Base-by-base conservation (phyloP, 176 grass and related monocot genomes). In the Ensete ventricosum region DNA sequence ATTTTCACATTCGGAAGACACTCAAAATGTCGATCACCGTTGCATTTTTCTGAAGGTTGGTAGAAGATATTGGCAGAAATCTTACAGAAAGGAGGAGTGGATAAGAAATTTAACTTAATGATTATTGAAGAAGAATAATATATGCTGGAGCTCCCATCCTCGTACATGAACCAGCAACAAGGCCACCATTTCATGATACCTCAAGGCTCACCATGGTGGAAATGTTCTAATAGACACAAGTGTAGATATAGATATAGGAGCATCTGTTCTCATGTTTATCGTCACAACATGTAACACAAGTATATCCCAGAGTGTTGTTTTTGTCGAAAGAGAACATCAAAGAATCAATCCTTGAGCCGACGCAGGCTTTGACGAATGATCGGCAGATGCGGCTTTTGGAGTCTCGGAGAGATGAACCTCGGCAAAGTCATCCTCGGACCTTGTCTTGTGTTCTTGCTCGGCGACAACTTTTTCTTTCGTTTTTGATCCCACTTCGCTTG, bases 321-420 rank as follows among this genome's bases (percentile, higher is more conserved):
- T 14, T 14, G 55, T 14, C 0, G 14, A 20, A 8, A 60, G 16
- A n/a, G 17, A 60, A 60, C 57, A 76, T 91, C 75, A 96, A 49
- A 89, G 71, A 52, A 88, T 75, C 69, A 89, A 85, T 84, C 85
- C 78, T 75, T 86, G 76, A 75, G 79, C 81, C 67, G 81, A 71
- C 55, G 85, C 68, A 21, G 85, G 72, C 68, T 88, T 86, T 9
- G 49, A 73, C 57, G 80, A 76, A 27, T 87, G 77, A 27, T 64
- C 80, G 29, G 78, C 77, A 52, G 48, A 19, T 70, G 70, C 59
- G 50, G 69, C 73, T 82, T 79, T 83, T 71, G 81, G 76, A 62
- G 83, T 84, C 81, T 80, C 79, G 9, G 79, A 54, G 71, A 73
- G 55, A 83, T 55, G 77, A 19, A 81, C 74, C 62, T 65, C 78